These are phyloP conservation scores for Mentha longifolia DNA, from an alignment of 257 asterid species.

Conservation along the genomic window DNA sequence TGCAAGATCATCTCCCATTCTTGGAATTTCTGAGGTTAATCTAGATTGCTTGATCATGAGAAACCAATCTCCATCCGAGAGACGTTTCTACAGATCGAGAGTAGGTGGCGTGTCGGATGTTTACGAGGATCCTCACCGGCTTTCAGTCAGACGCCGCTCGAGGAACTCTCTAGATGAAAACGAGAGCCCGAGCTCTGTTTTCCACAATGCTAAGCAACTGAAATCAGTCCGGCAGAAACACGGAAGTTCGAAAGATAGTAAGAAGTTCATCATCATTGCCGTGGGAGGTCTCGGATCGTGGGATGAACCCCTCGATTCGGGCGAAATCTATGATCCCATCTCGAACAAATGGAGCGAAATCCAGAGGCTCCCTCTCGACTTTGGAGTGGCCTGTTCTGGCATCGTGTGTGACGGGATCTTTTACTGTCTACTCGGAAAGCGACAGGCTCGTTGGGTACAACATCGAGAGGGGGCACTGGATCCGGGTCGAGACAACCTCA, in stretches of 20 bases:
- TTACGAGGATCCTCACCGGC: slow-evolving; percentile 96
- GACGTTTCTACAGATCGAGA: slow-evolving; percentile 62
- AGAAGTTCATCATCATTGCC: slow-evolving; percentile 62
- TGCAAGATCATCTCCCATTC: slow-evolving; percentile 85
- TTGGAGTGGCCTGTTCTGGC: slow-evolving; percentile 83
- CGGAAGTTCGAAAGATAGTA: slow-evolving; percentile 44
- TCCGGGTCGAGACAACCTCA: slow-evolving; percentile 59
- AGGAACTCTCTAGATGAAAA: slow-evolving; percentile 68
- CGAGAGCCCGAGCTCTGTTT: slow-evolving; percentile 45
- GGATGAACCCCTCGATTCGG: slow-evolving; percentile 88
- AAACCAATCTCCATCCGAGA: slow-evolving; percentile 59
- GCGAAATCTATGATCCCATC: slow-evolving; percentile 75
- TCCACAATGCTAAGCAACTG: slow-evolving; percentile 44
- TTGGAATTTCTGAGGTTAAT: slow-evolving; percentile 72
- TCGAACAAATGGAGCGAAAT: slow-evolving; percentile 91
- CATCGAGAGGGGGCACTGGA: slow-evolving; percentile 82
- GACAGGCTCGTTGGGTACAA: slow-evolving; percentile 80
- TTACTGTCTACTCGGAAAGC: slow-evolving; percentile 79
- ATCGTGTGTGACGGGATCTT: slow-evolving; percentile 65
- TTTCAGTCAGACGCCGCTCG: slow-evolving; percentile 78
- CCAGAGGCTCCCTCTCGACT: slow-evolving; percentile 76
- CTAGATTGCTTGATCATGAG: slow-evolving; percentile 50
- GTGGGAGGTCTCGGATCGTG: slow-evolving; percentile 96
- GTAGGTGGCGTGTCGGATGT: slow-evolving; percentile 84
- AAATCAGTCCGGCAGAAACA: slow-evolving; percentile 44